phyloP scores from a whole-genome alignment of 805 yeast genomes.

The Wickerhamomyces hampshirensis region DNA sequence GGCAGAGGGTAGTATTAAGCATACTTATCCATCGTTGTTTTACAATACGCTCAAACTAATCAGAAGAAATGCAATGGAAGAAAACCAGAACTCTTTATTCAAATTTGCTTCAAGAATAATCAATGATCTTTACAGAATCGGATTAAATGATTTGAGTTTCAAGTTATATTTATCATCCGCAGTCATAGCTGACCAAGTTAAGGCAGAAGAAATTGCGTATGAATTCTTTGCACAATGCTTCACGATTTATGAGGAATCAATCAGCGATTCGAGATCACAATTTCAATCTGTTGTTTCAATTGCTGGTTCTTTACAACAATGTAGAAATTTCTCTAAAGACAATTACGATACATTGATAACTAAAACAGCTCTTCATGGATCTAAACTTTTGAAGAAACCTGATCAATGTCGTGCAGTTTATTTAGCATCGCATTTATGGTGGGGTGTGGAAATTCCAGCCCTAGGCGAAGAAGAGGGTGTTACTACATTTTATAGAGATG shows the following conservation, averaged over 20 bases:
- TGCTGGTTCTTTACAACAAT: slow-evolving; percentile 46
- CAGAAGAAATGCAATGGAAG: slow-evolving; percentile 34
- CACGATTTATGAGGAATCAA: slow-evolving; percentile 68
- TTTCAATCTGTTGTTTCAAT: slow-evolving; percentile 47
- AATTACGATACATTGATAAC: slow-evolving; percentile 81
- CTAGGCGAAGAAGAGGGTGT: slow-evolving; percentile 42
- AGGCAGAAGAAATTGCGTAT: slow-evolving; percentile 67
- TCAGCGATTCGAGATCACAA: slow-evolving; percentile 50
- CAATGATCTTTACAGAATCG: slow-evolving; percentile 52
- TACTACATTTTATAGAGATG: slow-evolving; percentile 39
- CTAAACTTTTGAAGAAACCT: slow-evolving; percentile 82
- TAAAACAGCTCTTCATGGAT: slow-evolving; percentile 81
- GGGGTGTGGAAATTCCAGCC: slow-evolving; percentile 67
- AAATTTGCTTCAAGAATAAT: slow-evolving; percentile 67
- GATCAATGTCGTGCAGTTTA: slow-evolving; percentile 94
- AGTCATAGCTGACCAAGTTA: slow-evolving; percentile 71
- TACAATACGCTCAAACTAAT: slow-evolving; percentile 55
- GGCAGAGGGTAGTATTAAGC: slow-evolving; percentile 53
- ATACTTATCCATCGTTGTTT: slow-evolving; percentile 74
- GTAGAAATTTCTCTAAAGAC: slow-evolving; percentile 51
- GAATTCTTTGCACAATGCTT: slow-evolving; percentile 89
- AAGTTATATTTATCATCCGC: slow-evolving; percentile 62
- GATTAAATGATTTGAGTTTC: slow-evolving; percentile 33
- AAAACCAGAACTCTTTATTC: slow-evolving; percentile 39
- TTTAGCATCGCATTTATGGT: slow-evolving; percentile 88